Base-by-base conservation (phyloP, 192 early-diverging fungal species). In the Kappamyces sp. region DNA sequence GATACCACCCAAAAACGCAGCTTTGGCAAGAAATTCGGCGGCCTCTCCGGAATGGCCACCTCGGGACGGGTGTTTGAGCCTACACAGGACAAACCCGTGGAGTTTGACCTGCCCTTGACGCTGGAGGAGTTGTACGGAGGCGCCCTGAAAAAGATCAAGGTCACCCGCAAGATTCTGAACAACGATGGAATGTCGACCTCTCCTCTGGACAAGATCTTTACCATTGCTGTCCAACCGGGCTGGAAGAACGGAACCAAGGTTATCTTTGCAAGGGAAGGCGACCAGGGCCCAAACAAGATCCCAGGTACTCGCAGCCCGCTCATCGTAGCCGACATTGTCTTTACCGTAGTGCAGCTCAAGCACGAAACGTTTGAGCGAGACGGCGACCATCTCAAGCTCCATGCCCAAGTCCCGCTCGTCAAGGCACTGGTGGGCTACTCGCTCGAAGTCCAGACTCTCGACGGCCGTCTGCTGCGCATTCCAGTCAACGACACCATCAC, bases 21-120 rank as follows among this genome's bases (percentile, higher is more conserved):
- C 29, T 82, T 82, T 69, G 80, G 80, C 9, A 40, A 53, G 50
- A 75, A 74, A 42, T 80, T 82, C 64, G 77, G 77, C 39, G 80
- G 80, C 2, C 57, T 82, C 50, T 58, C 77, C 62, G 80, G 80
- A 11, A 76, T 82, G 75, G 73, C 69, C 51, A 46, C 50, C 5
- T 43, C 47, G 22, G 58, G 66, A 14, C 47, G 54, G 33, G 68
- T 55, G 5, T 31, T 49, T 8, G 35, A 65, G 34, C 72, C 74
- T 2, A 53, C 55, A 2, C 67, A 81, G 42, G 74, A 74, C 40
- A 47, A 66, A 40, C 60, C 75, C 1, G 46, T 81, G 8, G 68
- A 72, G 41, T 53, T 59, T 14, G 62, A 68, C 14, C 51, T 82
- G 31, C 30, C 45, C 8, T 46, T 78, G 12, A 78, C 80, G 9